Conservation (phyloP, 805 yeast species). For the Danielia reshetovae region DNA sequence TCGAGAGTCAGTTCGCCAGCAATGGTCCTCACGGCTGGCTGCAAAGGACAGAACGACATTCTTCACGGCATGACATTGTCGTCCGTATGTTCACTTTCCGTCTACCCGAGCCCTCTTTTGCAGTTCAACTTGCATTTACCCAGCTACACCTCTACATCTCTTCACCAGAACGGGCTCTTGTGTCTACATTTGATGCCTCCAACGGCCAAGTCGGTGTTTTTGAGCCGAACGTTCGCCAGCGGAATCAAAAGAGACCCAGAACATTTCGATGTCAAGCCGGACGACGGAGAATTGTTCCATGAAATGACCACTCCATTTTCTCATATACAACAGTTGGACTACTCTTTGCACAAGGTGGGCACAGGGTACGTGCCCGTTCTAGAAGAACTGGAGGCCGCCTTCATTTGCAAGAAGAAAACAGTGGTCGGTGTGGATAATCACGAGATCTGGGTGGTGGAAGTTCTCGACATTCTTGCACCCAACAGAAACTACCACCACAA, state of each 20-base stretch:
- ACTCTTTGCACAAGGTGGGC: slow-evolving; percentile 14
- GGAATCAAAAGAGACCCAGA: slow-evolving; percentile 48
- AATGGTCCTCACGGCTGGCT: slow-evolving; percentile 37
- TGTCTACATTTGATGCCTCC: slow-evolving; percentile 80
- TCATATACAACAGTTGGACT: slow-evolving; percentile 29
- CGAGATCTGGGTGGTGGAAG: slow-evolving; percentile 86
- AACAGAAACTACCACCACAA: slow-evolving; percentile 12
- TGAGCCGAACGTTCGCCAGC: slow-evolving; percentile 63
- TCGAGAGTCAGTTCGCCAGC: slow-evolving; percentile 38
- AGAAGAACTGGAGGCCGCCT: slow-evolving; percentile 51
- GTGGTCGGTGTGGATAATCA: slow-evolving; percentile 71
- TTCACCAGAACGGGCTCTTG: slow-evolving; percentile 53
- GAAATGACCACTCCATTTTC: slow-evolving; percentile 56
- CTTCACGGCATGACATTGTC: slow-evolving; percentile 80
- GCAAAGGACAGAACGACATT: slow-evolving; percentile 5
- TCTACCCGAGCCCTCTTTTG: slow-evolving; percentile 70
- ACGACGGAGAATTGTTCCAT: slow-evolving; percentile 36
- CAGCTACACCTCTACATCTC: slow-evolving; percentile 66
- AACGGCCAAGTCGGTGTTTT: slow-evolving; percentile 43
- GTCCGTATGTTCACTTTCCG: slow-evolving; percentile 77
- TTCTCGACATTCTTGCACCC: slow-evolving; percentile 49
- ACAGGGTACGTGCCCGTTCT: slow-evolving; percentile 50
- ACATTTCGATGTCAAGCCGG: slow-evolving; percentile 10
- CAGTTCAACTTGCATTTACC: slow-evolving; percentile 88
- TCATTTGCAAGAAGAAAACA: slow-evolving; percentile 55